Evolutionary conservation across 1,139 yeast species (phyloP), one percentile per base, ranked within the genome.

Genomic region (Geotrichum fermentans): DNA sequence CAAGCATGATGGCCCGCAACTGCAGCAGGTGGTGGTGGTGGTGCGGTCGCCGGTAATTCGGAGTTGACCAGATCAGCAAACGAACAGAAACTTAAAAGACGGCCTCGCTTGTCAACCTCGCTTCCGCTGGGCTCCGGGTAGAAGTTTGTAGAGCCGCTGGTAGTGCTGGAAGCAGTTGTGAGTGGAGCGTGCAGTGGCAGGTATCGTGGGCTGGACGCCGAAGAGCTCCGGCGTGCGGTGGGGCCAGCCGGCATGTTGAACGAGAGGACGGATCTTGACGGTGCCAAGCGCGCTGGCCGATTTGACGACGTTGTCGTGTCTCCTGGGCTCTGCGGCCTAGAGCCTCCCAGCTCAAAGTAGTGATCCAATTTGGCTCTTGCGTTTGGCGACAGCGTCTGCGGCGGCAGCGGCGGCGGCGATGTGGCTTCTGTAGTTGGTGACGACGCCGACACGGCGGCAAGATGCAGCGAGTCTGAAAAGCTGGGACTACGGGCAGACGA

Each of bases 401-500:
- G n/a, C n/a, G n/a, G n/a, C n/a, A n/a, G n/a, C n/a, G n/a, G n/a
- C 10, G 28, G 6, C 10, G 28, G 28, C 28, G 28, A 24, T 24
- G 28, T 24, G 8, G 28, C 6, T 24, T 6, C 28, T 24, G 28
- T 10, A 6, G 28, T 10, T 24, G 28, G 28, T 6, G 28, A 24
- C 10, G 10, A 24, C 28, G 28, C 8, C 8, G 6, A 6, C 8
- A 6, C 28, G 28, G 8, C 28, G 28, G 8, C 8, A 6, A 6
- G 6, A 10, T 10, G 8, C 6, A 10, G 8, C 6, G 10, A 6
- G 16, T 37, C 51, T 14, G 43, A 38, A 34, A 40, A 29, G 37
- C 47, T 47, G 16, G 34, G 24, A 16, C 44, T 37, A 2, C 51
- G 34, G 13, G 40, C 30, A 28, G 43, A 51, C 4, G 60, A 53